A percentile compares a stretch with the other conserved stretches of the same genome.
Evolutionary conservation across 1,139 yeast genomes (phyloP).

Genomic region (Sugiyamaella japonica): DNA sequence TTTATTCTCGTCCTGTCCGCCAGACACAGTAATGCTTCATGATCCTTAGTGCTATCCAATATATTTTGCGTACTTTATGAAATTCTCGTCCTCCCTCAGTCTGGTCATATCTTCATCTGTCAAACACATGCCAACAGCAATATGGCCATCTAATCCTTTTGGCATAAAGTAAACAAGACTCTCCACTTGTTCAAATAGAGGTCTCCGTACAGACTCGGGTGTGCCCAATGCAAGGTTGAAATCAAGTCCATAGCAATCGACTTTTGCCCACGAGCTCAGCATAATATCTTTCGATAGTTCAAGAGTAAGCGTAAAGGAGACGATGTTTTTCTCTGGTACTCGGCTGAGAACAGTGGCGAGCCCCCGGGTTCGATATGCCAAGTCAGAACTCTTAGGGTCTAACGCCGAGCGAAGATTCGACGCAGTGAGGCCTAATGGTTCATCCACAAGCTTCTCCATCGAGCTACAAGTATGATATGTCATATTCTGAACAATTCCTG

Average conservation of each 20-base stretch:
- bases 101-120: constrained; percentile 19
- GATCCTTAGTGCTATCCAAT: background rate
- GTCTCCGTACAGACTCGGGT: constrained; percentile 25
- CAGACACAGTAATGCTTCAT: no score
- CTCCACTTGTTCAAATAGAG: constrained; percentile 24
- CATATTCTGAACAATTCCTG: constrained; percentile 26
- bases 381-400: constrained; percentile 15
- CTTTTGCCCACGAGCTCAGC: constrained; percentile 28
- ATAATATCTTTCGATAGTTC: constrained; percentile 18
- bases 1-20: no score
- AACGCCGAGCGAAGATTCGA: constrained; percentile 19
- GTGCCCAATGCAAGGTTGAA: constrained; percentile 25
- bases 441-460: constrained; percentile 10
- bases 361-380: constrained; percentile 15
- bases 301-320: constrained; percentile 17
- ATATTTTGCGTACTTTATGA: constrained; percentile 7
- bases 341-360: constrained; percentile 17
- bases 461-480: constrained; percentile 10
- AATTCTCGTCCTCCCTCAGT: constrained; percentile 15
- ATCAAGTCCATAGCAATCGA: constrained; percentile 20
- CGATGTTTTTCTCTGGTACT: constrained; percentile 10
- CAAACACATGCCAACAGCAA: constrained; percentile 19
- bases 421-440: constrained; percentile 23
- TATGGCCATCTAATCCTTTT: constrained; percentile 21
- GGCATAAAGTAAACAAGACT: constrained; percentile 25